phyloP scores from a whole-genome alignment of 768 basidiomycete species.

The Agrocybe praecox region DNA sequence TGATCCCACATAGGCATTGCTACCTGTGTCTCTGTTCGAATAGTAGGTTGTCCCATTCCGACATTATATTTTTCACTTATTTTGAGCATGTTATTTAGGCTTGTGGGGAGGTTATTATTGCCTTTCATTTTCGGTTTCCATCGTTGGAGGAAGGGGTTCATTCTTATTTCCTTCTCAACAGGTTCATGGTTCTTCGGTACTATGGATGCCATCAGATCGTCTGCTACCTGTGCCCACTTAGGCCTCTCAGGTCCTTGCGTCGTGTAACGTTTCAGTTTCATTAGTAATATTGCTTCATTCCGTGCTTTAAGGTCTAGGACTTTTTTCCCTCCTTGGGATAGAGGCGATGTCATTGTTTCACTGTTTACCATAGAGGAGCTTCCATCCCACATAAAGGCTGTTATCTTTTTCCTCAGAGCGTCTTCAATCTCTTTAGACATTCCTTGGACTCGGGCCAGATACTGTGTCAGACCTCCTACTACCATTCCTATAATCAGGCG shows the following conservation, averaged over 20 bases:
- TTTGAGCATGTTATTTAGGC: neutral
- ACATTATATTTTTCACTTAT: neutral
- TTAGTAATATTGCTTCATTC: constrained; percentile 25
- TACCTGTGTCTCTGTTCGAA: neutral
- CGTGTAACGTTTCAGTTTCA: constrained; percentile 22
- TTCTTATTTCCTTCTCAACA: neutral
- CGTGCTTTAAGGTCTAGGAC: constrained; percentile 25
- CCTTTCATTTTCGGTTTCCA: neutral
- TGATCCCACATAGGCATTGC: neutral
- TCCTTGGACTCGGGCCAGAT: neutral
- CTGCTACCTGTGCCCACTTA: neutral
- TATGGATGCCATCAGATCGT: neutral
- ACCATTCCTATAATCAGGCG: constrained; percentile 14
- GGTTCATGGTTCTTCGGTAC: neutral
- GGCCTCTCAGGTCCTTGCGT: neutral
- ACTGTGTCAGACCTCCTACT: neutral
- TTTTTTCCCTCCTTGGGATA: constrained; percentile 21
- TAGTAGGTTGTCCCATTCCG: neutral
- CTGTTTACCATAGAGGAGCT: constrained; percentile 11
- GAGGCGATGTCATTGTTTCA: constrained; percentile 14
- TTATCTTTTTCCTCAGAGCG: neutral
- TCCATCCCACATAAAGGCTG: constrained; percentile 26
- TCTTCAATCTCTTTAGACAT: neutral
- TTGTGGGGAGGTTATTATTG: neutral
- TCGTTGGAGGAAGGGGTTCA: neutral